Percentiles rank a stretch among this genome's conserved stretches.
These are phyloP conservation scores for Aspergillus felis DNA, from an alignment of 2,329 filamentous ascomycete species.

Conservation along the genomic window DNA sequence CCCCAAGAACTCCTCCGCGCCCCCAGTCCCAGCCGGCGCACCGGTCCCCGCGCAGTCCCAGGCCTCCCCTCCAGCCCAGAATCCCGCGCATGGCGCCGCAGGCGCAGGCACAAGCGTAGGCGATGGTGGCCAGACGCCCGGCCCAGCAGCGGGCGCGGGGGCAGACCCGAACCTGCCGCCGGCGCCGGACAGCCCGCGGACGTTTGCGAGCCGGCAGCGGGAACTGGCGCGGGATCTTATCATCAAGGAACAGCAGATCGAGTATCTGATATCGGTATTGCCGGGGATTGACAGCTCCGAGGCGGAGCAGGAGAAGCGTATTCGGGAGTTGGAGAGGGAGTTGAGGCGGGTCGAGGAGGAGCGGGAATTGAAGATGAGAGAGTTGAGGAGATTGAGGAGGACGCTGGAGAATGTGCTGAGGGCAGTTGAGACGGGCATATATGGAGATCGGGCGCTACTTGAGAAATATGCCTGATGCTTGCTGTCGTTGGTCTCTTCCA, in stretches of 20 bases:
- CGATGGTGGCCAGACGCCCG: conserved; percentile 11
- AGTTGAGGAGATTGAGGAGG: conserved; percentile 39
- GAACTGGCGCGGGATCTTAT: conserved; percentile 48
- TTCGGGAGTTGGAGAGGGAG: conserved; percentile 41
- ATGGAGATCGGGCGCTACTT: conserved; percentile 20
- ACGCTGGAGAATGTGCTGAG: conserved; percentile 42
- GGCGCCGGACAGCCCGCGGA: conserved; percentile 38
- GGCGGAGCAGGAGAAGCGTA: conserved; percentile 42
- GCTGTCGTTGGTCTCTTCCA: not conserved
- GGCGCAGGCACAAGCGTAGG: conserved; percentile 15
- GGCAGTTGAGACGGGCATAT: conserved; percentile 36
- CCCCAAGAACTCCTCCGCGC: conserved; percentile 36
- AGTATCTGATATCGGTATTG: conserved; percentile 44
- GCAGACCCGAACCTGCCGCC: conserved; percentile 28
- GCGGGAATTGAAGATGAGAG: conserved; percentile 38
- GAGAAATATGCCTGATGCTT: not conserved
- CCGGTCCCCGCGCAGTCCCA: conserved; percentile 16
- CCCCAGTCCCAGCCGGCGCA: conserved; percentile 29
- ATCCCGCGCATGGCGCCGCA: conserved; percentile 12
- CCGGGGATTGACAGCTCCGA: conserved; percentile 45
- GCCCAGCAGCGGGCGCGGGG: conserved; percentile 12
- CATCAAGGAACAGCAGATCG: conserved; percentile 50
- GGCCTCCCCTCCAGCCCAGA: conserved; percentile 14
- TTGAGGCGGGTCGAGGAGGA: conserved; percentile 43
- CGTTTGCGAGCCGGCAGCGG: conserved; percentile 42